Conservation (phyloP, 2,329 filamentous ascomycete genomes). For the Colletotrichum zoysiae region DNA sequence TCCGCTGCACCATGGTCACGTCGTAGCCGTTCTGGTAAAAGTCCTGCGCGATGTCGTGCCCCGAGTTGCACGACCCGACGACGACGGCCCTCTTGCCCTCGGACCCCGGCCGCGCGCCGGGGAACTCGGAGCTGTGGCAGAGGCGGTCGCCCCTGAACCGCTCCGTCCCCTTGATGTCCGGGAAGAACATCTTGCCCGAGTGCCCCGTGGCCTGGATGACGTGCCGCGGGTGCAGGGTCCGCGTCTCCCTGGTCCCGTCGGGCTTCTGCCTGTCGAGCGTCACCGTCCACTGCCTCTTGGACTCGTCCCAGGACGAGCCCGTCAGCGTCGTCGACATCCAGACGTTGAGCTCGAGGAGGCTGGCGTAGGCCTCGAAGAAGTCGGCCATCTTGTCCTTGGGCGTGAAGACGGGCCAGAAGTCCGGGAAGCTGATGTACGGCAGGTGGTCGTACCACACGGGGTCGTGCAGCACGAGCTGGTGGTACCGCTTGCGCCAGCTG, state of each 20-base stretch:
- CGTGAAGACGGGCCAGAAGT: constrained; percentile 74
- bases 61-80: constrained; percentile 77
- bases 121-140: constrained; percentile 70
- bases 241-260: constrained; percentile 61
- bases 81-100: constrained; percentile 73
- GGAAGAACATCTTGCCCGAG: constrained; percentile 73
- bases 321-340: constrained; percentile 67
- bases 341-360: constrained; percentile 72
- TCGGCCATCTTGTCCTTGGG: constrained; percentile 76
- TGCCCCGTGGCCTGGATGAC: constrained; percentile 77
- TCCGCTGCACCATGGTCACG: constrained; percentile 78
- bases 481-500: constrained; percentile 71
- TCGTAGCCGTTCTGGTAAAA: constrained; percentile 75
- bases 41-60: constrained; percentile 77
- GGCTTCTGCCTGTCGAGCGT: constrained; percentile 60
- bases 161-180: constrained; percentile 63
- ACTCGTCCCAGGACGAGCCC: constrained; percentile 61
- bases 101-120: constrained; percentile 61
- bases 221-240: constrained; percentile 71
- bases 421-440: constrained; percentile 72
- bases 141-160: constrained; percentile 68
- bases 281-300: constrained; percentile 66
- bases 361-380: constrained; percentile 73
- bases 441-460: constrained; percentile 70
- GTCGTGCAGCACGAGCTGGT: constrained; percentile 70